These are phyloP conservation scores for Sporothrix brunneoviolacea DNA, from an alignment of 2,329 filamentous ascomycete species.

Conservation along the genomic window DNA sequence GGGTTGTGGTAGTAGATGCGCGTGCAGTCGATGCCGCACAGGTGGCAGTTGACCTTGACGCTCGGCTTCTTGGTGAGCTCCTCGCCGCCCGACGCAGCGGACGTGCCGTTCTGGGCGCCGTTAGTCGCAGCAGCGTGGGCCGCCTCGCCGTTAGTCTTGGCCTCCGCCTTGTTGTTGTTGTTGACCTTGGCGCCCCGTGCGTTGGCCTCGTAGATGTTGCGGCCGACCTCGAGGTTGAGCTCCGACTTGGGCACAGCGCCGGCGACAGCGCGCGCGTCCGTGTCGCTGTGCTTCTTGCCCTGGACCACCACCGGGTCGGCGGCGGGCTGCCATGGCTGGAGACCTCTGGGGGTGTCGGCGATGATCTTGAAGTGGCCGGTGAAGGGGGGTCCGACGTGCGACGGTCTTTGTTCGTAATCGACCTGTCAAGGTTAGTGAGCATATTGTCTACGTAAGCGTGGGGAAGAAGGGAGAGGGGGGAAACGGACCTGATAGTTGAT, in stretches of 20 bases:
- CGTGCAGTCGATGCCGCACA: slow-evolving; percentile 85
- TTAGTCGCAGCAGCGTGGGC: slow-evolving; percentile 49
- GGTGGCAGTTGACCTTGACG: slow-evolving; percentile 73
- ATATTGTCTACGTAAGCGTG: too few species aligned
- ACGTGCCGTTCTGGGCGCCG: slow-evolving; percentile 40
- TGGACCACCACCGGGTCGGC: slow-evolving; percentile 63
- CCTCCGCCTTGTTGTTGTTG: slow-evolving; percentile 52
- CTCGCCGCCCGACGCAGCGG: slow-evolving; percentile 35
- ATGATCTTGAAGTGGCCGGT: slow-evolving; percentile 96
- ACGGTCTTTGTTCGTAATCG: slow-evolving; percentile 89
- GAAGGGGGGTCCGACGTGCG: slow-evolving; percentile 91
- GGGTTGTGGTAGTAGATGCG: slow-evolving; percentile 54
- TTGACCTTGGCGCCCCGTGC: slow-evolving; percentile 69
- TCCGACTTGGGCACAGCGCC: slow-evolving; percentile 66
- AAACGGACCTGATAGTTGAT: slow-evolving; percentile 89
- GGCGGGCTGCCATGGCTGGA: slow-evolving; percentile 91
- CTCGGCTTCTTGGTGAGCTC: slow-evolving; percentile 60
- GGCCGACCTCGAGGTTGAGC: slow-evolving; percentile 83
- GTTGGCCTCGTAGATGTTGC: slow-evolving; percentile 91
- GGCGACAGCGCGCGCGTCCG: slow-evolving; percentile 65
- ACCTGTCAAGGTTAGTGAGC: slow-evolving; percentile 55
- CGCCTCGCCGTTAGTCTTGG: slow-evolving; percentile 70
- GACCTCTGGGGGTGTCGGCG: slow-evolving; percentile 87
- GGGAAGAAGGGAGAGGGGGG: too few species aligned
- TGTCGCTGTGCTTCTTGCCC: slow-evolving; percentile 56